These are phyloP conservation scores for Colletotrichum viniferum DNA, from an alignment of 2,329 filamentous ascomycete genomes.

Conservation along the genomic window DNA sequence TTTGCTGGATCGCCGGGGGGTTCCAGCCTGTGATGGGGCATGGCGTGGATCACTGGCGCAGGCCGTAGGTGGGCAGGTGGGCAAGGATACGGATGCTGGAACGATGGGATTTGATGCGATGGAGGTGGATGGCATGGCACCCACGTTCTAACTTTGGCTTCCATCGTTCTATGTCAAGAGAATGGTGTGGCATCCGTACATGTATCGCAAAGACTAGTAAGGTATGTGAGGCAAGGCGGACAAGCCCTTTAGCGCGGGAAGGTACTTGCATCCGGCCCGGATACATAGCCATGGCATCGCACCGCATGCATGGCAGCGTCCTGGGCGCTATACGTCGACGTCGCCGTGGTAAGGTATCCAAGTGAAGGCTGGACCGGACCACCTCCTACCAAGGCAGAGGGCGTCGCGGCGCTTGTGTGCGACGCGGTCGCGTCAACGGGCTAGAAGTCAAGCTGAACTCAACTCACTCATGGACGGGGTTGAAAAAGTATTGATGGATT, in stretches of 20 bases:
- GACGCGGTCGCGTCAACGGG: not conserved
- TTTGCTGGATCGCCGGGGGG: constrained; percentile 18
- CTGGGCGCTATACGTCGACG: not conserved
- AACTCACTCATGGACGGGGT: not conserved
- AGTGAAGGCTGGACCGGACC: not conserved
- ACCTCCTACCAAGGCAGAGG: not conserved
- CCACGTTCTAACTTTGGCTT: not conserved
- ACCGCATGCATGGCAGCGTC: not conserved
- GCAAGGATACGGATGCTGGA: not conserved
- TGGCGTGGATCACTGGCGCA: not conserved
- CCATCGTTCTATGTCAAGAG: not conserved
- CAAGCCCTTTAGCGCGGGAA: not conserved
- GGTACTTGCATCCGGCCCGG: not conserved
- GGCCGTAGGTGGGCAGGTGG: not conserved
- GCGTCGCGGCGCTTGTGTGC: not conserved
- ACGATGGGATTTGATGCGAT: not conserved
- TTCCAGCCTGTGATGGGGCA: not conserved
- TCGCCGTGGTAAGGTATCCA: not conserved
- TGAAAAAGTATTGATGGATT: not conserved
- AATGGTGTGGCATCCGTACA: not conserved
- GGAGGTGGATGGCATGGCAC: not conserved
- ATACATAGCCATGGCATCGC: not conserved
- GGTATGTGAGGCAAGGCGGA: not conserved
- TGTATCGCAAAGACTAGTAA: not conserved
- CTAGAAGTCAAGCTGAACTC: not conserved